Evolutionary conservation across 129 eudicot species (phyloP).

Genomic region (Pseudognaphalium luteoalbum): DNA sequence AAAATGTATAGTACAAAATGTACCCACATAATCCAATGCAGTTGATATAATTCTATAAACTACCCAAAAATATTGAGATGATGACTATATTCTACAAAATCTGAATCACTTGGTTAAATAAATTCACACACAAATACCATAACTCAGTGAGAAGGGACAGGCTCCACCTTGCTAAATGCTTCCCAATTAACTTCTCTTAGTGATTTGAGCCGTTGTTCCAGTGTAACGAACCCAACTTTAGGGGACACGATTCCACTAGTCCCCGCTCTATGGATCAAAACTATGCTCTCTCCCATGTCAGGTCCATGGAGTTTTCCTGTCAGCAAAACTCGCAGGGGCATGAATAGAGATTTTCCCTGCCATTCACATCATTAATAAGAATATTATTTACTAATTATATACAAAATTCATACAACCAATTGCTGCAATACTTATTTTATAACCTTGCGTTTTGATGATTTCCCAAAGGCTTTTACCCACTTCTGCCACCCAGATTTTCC

Average conservation of each 20-base stretch:
- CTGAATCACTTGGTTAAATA: slow-evolving; percentile 2
- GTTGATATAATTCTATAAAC: background rate
- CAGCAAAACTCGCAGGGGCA: slow-evolving; percentile 90
- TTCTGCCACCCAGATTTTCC: slow-evolving; percentile 79
- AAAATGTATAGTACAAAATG: background rate
- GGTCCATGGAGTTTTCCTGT: slow-evolving; percentile 98
- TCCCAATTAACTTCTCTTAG: slow-evolving; percentile 68
- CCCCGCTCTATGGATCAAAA: slow-evolving; percentile 61
- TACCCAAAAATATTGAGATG: background rate
- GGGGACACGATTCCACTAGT: slow-evolving; percentile 49
- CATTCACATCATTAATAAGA: slow-evolving; percentile 9
- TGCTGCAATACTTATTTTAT: slow-evolving; percentile 4
- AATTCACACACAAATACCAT: background rate
- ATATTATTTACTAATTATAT: background rate
- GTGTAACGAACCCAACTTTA: slow-evolving; percentile 51
- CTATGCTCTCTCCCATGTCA: slow-evolving; percentile 63
- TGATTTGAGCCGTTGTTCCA: slow-evolving; percentile 65
- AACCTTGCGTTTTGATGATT: slow-evolving; percentile 82
- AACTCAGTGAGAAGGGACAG: slow-evolving; percentile 42
- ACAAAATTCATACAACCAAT: slow-evolving; percentile 8
- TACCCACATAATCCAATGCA: background rate
- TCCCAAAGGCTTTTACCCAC: slow-evolving; percentile 88
- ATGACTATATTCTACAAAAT: slow-evolving; percentile 14
- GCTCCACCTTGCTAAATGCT: slow-evolving; percentile 44
- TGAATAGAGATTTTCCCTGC: slow-evolving; percentile 90